A percentile compares a stretch with the other conserved stretches of the same genome.
These are phyloP conservation scores for Alternaria sp. DNA, from an alignment of 2,329 filamentous ascomycete species.

Conservation along the genomic window DNA sequence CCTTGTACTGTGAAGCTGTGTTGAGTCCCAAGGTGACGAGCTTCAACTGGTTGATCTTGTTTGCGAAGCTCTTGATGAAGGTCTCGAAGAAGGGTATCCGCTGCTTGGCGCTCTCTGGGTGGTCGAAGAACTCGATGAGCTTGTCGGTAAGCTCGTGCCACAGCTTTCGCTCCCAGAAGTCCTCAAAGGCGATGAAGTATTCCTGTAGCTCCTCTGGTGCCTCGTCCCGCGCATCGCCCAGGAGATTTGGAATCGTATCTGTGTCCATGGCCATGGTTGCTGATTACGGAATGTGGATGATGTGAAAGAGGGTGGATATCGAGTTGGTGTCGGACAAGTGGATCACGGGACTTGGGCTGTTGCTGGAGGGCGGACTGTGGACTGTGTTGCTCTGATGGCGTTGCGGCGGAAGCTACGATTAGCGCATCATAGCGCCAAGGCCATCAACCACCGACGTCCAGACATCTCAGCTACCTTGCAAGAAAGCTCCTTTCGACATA, in stretches of 20 bases:
- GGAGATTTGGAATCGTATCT: slow-evolving; percentile 90
- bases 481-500: slow-evolving; percentile 39
- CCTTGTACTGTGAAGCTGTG: slow-evolving; percentile 83
- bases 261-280: slow-evolving; percentile 71
- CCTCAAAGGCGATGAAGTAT: slow-evolving; percentile 90
- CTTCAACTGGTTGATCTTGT: slow-evolving; percentile 99
- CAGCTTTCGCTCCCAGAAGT: slow-evolving; percentile 97
- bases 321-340: slow-evolving; percentile 10
- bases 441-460: slow-evolving; percentile 29
- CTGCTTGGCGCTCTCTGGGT: slow-evolving; percentile 80
- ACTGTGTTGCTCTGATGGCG: slow-evolving; percentile 33
- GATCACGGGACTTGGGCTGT: slow-evolving; percentile 16
- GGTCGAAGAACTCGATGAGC: slow-evolving; percentile 86
- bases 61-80: slow-evolving; percentile 94
- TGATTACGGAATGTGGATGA: neutral
- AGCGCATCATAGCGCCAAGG: slow-evolving; percentile 33
- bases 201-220: slow-evolving; percentile 88
- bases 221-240: slow-evolving; percentile 86
- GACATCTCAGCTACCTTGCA: slow-evolving; percentile 34
- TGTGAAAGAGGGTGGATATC: neutral
- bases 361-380: slow-evolving; percentile 26
- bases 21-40: slow-evolving; percentile 89
- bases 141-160: slow-evolving; percentile 98
- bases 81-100: slow-evolving; percentile 90
- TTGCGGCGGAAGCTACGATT: slow-evolving; percentile 35